Evolutionary conservation across 805 yeast species (phyloP), one percentile per base, ranked within the genome.

Genomic region (Hanseniaspora meyeri): DNA sequence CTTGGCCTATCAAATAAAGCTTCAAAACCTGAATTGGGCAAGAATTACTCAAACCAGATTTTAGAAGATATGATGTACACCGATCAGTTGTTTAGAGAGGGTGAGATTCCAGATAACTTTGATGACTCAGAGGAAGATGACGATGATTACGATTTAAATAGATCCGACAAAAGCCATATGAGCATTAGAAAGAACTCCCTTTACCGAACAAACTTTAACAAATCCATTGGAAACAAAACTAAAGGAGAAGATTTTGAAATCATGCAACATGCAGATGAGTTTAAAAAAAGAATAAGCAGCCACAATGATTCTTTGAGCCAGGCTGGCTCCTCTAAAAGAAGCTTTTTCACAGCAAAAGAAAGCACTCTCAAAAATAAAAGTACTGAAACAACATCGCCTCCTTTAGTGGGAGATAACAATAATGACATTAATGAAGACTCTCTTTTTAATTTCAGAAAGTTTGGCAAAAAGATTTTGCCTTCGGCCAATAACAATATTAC

Each of bases 31-130:
- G 39, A 19, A 1, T 10, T 19, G 14, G 24, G 39, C 4, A 45
- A 47, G 11, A 37, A 45, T n/a, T 27, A 39, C 11, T 52, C 56
- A 37, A 38, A 20, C 20, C 29, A 43, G n/a, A 2, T 31, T 9
- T 19, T 53, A 7, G 31, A 53, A 29, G 49, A 38, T 11, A 53
- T 53, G 57, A 53, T 53, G 57, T 53, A 53, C n/a, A 46, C 57
- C 2, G 57, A 53, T 46, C 57, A 53, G 20, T 16, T 53, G 8
- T 53, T 53, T n/a, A 45, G 57, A 46, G 51, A 53, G 3, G 57
- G 51, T 14, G 57, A 53, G 7, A 39, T 53, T 6, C 49, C 57
- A 24, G 38, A 40, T 1, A 48, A 47, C 29, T 48, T 40, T 48
- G 51, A 47, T 20, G 37, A 42, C 11, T 16, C 43, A 2, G 43